These are phyloP conservation scores for Xylaria multiplex DNA, from an alignment of 2,329 filamentous ascomycete genomes.

Conservation along the genomic window DNA sequence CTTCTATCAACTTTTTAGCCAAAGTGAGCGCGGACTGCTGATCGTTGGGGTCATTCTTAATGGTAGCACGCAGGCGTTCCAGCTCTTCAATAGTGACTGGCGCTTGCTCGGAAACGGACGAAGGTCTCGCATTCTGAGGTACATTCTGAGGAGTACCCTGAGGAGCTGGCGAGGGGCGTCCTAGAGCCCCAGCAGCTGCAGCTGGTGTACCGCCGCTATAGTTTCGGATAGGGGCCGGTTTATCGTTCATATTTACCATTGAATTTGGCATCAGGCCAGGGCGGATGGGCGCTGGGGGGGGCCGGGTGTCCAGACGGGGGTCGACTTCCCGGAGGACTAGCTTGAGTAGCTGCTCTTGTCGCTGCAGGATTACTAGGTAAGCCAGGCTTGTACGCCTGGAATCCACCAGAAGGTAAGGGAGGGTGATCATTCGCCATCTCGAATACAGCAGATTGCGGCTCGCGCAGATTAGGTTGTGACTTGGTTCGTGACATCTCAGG, in stretches of 20 bases:
- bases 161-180: slow-evolving; percentile 51
- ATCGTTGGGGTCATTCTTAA: slow-evolving; percentile 78
- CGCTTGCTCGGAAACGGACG: slow-evolving; percentile 49
- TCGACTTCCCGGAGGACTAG: slow-evolving; percentile 46
- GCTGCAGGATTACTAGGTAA: slow-evolving; percentile 42
- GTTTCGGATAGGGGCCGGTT: slow-evolving; percentile 68
- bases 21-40: slow-evolving; percentile 75
- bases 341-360: slow-evolving; percentile 45
- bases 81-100: slow-evolving; percentile 83
- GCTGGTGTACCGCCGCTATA: slow-evolving; percentile 61
- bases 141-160: slow-evolving; percentile 32
- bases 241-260: slow-evolving; percentile 58
- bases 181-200: slow-evolving; percentile 47
- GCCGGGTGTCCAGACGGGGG: slow-evolving; percentile 65
- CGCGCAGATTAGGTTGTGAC: slow-evolving; percentile 73
- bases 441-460: slow-evolving; percentile 74
- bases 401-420: slow-evolving; percentile 58
- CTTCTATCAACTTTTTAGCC: slow-evolving; percentile 87
- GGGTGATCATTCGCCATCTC: slow-evolving; percentile 75
- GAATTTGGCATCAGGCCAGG: slow-evolving; percentile 70
- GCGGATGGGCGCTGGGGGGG: slow-evolving; percentile 69
- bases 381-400: slow-evolving; percentile 48
- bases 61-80: slow-evolving; percentile 74
- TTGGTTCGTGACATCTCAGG: slow-evolving; percentile 69
- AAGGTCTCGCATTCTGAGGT: slow-evolving; percentile 44